Evolutionary conservation across 805 yeast genomes (phyloP).

Genomic region (Candida mattraensis): DNA sequence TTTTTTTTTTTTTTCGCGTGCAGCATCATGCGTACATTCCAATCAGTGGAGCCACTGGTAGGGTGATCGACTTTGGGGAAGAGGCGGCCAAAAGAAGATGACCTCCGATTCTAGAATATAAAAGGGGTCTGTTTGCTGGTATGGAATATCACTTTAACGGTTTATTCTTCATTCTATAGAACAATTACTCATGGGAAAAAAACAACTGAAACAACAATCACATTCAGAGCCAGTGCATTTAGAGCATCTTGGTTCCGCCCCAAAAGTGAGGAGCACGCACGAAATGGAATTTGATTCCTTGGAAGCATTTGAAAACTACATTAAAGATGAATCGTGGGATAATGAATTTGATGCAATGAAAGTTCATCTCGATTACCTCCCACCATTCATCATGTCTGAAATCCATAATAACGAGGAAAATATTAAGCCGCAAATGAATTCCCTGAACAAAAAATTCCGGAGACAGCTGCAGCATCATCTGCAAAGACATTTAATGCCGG

Average conservation of each 20-base stretch:
- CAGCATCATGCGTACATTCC: too few relatives aligned
- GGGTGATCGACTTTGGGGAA: too few relatives aligned
- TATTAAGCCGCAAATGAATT: conserved; percentile 69
- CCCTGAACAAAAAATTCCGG: conserved; percentile 67
- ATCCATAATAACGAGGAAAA: conserved; percentile 70
- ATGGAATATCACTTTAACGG: too few relatives aligned
- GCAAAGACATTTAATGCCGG: conserved; percentile 66
- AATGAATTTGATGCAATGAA: conserved; percentile 70
- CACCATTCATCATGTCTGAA: conserved; percentile 70
- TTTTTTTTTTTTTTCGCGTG: too few relatives aligned
- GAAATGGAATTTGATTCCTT: conserved; percentile 57
- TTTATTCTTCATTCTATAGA: background rate
- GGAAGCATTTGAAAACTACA: conserved; percentile 58
- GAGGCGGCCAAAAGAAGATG: too few relatives aligned
- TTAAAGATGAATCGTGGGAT: conserved; percentile 74
- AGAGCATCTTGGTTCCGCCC: conserved; percentile 31
- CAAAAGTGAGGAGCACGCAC: conserved; percentile 30
- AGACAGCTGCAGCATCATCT: conserved; percentile 76
- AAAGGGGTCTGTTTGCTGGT: too few relatives aligned
- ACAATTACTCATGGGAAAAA: conserved; percentile 26
- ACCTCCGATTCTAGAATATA: too few relatives aligned
- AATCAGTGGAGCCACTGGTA: too few relatives aligned
- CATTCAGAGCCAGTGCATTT: conserved; percentile 31
- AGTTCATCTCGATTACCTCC: conserved; percentile 65
- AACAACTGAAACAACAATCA: conserved; percentile 18